A percentile compares a stretch with the other conserved stretches of the same genome.
Conservation (phyloP, 2,329 filamentous ascomycete genomes). For the Spiromastix sp. region DNA sequence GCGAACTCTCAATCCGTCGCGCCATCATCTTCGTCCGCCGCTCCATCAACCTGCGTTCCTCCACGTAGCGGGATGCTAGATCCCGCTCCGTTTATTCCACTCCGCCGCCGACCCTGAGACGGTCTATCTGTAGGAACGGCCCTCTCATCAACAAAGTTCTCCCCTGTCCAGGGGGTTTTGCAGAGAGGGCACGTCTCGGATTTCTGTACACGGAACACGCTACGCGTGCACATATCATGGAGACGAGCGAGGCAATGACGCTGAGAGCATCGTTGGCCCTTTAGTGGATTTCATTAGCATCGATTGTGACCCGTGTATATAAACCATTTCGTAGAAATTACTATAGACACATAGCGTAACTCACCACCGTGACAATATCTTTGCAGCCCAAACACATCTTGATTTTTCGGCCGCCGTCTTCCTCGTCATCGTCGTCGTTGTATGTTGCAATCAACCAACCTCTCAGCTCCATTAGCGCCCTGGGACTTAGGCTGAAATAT, state of each 20-base stretch:
- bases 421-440: slow-evolving; percentile 59
- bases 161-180: slow-evolving; percentile 40
- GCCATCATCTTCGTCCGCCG: too few relatives aligned
- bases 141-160: slow-evolving; percentile 44
- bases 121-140: slow-evolving; percentile 25
- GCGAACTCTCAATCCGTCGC: too few relatives aligned
- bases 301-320: too few relatives aligned
- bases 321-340: too few relatives aligned
- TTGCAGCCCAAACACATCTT: slow-evolving; percentile 82
- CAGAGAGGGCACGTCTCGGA: slow-evolving; percentile 54
- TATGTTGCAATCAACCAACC: slow-evolving; percentile 81
- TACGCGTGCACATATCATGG: slow-evolving; percentile 65
- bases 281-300: too few relatives aligned
- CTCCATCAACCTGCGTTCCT: too few relatives aligned
- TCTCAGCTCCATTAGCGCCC: slow-evolving; percentile 74
- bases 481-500: slow-evolving; percentile 66
- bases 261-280: slow-evolving; percentile 65
- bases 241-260: slow-evolving; percentile 58
- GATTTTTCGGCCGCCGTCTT: slow-evolving; percentile 54
- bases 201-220: slow-evolving; percentile 59
- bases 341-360: slow-evolving; percentile 16
- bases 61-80: too few relatives aligned
- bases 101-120: too few relatives aligned
- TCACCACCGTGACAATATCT: slow-evolving; percentile 69
- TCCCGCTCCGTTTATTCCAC: too few relatives aligned